Conservation (phyloP, 495 filamentous ascomycete species). For the Xanthoparmelia taractica region DNA sequence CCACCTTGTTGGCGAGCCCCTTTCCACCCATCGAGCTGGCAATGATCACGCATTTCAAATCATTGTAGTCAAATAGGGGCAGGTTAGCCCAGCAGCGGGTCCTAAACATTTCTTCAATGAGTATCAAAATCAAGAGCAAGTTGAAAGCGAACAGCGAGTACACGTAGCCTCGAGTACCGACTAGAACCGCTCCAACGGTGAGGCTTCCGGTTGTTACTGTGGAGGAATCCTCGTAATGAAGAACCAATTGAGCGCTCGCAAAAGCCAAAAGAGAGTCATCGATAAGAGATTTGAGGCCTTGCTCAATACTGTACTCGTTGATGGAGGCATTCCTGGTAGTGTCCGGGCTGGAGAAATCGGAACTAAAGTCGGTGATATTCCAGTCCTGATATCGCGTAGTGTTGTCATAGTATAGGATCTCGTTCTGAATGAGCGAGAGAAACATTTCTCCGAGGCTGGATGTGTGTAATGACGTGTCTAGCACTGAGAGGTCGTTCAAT, state of each 20-base stretch:
- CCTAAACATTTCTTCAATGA: slow-evolving; percentile 9
- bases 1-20: neutral
- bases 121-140: slow-evolving; percentile 4
- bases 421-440: neutral
- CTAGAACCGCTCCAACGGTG: neutral
- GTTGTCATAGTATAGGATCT: slow-evolving; percentile 1
- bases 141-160: slow-evolving; percentile 10
- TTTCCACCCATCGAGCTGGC: slow-evolving; percentile 7
- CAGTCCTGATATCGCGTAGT: neutral
- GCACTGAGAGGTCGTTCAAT: slow-evolving; percentile 8
- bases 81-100: slow-evolving; percentile 6
- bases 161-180: slow-evolving; percentile 2
- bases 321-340: neutral
- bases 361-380: neutral
- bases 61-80: slow-evolving; percentile 2
- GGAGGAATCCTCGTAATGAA: neutral
- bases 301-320: neutral
- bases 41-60: slow-evolving; percentile 3
- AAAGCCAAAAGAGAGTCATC: slow-evolving; percentile 9
- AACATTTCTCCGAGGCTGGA: slow-evolving; percentile 10
- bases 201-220: neutral
- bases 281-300: slow-evolving; percentile 11
- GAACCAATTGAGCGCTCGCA: slow-evolving; percentile 6
- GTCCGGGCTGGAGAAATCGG: neutral
- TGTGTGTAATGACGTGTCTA: slow-evolving; percentile 4